Evolutionary conservation across 805 yeast genomes (phyloP).

Genomic region (Candida morakotiae): DNA sequence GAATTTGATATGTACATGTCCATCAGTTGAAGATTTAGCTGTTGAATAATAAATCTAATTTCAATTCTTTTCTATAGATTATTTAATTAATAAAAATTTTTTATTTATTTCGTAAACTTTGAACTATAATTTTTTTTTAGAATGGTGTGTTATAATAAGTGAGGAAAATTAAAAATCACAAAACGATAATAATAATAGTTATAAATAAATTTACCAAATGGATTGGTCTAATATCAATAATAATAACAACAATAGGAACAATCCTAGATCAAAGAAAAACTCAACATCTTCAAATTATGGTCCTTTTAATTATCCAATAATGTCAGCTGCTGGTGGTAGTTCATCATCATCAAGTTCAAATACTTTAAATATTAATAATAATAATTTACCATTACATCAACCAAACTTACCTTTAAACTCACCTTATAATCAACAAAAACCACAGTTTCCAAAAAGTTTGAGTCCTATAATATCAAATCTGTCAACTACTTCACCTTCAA

Average conservation of each 20-base stretch:
- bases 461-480: slow-evolving; percentile 3
- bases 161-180: background rate
- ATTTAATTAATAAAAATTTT: background rate
- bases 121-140: background rate
- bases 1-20: slow-evolving; percentile 91
- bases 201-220: too few species aligned
- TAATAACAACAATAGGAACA: slow-evolving; percentile 8
- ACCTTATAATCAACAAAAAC: slow-evolving; percentile 7
- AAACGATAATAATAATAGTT: too few species aligned
- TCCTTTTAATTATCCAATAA: slow-evolving; percentile 8
- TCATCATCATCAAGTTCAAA: slow-evolving; percentile 3
- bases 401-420: slow-evolving; percentile 3
- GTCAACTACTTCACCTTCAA: background rate
- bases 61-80: background rate
- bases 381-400: background rate
- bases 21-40: slow-evolving; percentile 73
- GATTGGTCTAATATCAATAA: slow-evolving; percentile 10
- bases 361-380: background rate
- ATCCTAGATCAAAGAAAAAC: slow-evolving; percentile 8
- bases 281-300: slow-evolving; percentile 7
- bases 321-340: slow-evolving; percentile 2
- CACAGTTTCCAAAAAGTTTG: background rate
- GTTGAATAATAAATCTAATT: slow-evolving; percentile 10
- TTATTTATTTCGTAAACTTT: background rate
- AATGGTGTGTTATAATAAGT: too few species aligned